Base-by-base conservation (phyloP, 2,329 filamentous ascomycete genomes). In the Epicoccum nigrum region DNA sequence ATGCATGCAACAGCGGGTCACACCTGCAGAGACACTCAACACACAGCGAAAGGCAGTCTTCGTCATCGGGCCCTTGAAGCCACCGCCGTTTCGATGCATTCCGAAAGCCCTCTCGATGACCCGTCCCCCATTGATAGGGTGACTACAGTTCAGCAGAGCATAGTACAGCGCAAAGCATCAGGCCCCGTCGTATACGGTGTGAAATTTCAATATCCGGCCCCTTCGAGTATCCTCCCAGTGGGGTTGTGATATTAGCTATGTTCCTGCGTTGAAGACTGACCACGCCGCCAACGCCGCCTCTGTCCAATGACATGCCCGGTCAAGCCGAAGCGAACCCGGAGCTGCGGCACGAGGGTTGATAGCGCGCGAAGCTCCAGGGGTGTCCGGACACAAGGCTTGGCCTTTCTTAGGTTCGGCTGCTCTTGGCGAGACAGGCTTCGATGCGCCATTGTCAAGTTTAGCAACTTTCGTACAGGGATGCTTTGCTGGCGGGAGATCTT, bases 361-460 rank as follows among this genome's bases (percentile, higher is more conserved):
- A 54, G 54, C 25, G 45, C 35, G 37, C 38, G 43, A 54, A 39
- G 46, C 45, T 48, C 21, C 53, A 58, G 49, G 54, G 51, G 46
- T 39, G 30, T 39, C 41, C 32, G 42, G 45, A 50, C 37, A 54
- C 49, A 30, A 55, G 45, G 48, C 52, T 55, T 63, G 44, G 32
- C 27, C 39, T 43, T 7, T 51, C 31, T 53, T 51, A 48, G 45
- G 35, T 27, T 52, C 33, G 20, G 48, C 48, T 43, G 56, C 44
- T 48, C 41, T 54, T 57, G 40, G 45, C 49, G 54, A 56, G 31
- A 32, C 45, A 48, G 45, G 51, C 51, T 54, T 55, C 46, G 38
- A 42, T 46, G 45, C 42, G 49, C 58, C 54, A 54, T 54, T 19
- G 23, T 62, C 58, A 60, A 60, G 37, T 51, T 63, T 66, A 63